phyloP scores from a whole-genome alignment of 176 grass and related monocot genomes.

The Miscanthus lutarioriparius region DNA sequence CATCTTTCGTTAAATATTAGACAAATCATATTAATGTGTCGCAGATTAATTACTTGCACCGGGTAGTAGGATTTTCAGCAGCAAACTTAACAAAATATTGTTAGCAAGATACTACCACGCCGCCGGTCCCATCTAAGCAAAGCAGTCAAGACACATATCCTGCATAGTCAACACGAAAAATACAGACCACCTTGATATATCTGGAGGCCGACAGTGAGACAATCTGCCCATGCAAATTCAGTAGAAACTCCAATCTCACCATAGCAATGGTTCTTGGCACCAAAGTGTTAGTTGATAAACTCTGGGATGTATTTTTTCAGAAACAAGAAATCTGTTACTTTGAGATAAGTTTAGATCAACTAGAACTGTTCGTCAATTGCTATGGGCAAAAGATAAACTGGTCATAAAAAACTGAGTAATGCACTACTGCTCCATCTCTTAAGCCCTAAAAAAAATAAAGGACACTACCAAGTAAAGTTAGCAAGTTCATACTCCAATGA shows the following conservation, averaged over 20 bases:
- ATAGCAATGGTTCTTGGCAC: not conserved
- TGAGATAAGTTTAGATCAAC: not conserved
- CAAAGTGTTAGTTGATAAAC: not conserved
- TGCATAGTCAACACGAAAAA: not conserved
- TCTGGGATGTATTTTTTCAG: not conserved
- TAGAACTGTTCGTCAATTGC: not conserved
- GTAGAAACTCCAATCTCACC: not conserved
- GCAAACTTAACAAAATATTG: not conserved
- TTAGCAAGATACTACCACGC: not conserved
- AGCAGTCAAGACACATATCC: not conserved
- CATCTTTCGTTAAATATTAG: not conserved
- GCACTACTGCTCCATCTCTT: not conserved
- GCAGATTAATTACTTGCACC: not conserved
- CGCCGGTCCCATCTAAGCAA: not conserved
- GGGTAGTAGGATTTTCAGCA: not conserved
- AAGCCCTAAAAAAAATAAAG: not conserved
- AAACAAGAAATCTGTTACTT: not conserved
- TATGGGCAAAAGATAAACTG: not conserved
- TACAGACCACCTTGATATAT: not conserved
- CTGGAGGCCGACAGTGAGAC: not conserved
- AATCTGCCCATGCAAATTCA: not conserved
- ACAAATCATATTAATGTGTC: not conserved
- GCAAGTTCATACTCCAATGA: not conserved
- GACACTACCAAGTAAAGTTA: not conserved
- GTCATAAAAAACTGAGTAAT: not conserved